Conservation (phyloP, 2,329 filamentous ascomycete species). For the Hirsutella rhossiliensis region DNA sequence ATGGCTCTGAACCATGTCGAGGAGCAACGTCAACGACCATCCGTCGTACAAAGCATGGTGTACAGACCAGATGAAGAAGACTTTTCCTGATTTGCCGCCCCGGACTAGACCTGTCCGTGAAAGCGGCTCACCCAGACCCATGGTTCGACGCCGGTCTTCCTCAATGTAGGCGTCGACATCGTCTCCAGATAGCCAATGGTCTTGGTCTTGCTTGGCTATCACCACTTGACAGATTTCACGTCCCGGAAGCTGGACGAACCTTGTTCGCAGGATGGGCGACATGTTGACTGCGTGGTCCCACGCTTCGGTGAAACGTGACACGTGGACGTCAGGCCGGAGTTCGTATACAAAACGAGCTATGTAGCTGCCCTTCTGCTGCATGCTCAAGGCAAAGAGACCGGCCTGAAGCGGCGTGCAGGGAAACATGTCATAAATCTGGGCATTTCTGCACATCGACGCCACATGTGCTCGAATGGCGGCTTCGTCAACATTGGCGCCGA, state of each 20-base stretch:
- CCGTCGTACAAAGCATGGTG: slow-evolving; percentile 1
- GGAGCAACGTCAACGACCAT: neutral
- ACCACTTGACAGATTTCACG: slow-evolving; percentile 1
- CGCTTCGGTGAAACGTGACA: neutral
- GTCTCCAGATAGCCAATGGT: neutral
- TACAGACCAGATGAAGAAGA: neutral
- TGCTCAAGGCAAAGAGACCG: slow-evolving; percentile 3
- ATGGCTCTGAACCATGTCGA: neutral
- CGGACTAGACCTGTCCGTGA: neutral
- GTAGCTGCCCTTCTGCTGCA: neutral
- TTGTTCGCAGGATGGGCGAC: slow-evolving; percentile 3
- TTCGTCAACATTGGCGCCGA: too few relatives aligned
- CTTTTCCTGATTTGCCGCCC: too few relatives aligned
- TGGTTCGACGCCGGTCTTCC: neutral
- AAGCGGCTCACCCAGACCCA: neutral
- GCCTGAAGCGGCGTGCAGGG: slow-evolving; percentile 3
- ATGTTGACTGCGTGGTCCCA: neutral
- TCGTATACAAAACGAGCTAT: neutral
- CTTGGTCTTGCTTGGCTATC: neutral
- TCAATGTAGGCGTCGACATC: neutral
- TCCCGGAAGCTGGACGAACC: slow-evolving; percentile 1
- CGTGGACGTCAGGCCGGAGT: neutral
- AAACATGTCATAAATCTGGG: slow-evolving; percentile 1
- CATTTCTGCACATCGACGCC: too few relatives aligned
- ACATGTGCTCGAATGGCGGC: too few relatives aligned